A percentile compares a stretch with the other conserved stretches of the same genome.
Conservation (phyloP, 2,329 filamentous ascomycete genomes). For the Apiospora koreana region DNA sequence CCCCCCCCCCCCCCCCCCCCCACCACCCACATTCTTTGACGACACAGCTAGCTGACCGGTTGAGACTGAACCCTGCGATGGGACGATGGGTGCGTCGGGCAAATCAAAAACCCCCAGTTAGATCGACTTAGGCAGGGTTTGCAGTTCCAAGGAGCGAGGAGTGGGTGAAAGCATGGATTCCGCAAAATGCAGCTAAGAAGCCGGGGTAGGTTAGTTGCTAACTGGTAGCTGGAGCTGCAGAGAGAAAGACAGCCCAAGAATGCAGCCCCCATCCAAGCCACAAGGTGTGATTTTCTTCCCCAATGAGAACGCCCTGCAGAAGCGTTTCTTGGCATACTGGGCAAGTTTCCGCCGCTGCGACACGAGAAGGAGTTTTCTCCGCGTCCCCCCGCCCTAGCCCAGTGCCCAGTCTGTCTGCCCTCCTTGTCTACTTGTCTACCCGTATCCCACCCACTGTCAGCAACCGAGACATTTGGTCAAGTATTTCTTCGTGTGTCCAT, state of each 20-base stretch:
- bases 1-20: neutral
- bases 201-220: neutral
- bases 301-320: constrained; percentile 2
- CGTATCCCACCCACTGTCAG: neutral
- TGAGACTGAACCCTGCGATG: neutral
- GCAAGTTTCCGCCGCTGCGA: neutral
- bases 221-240: neutral
- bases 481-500: neutral
- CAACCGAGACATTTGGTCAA: neutral
- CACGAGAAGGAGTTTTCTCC: neutral
- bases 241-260: too few species aligned
- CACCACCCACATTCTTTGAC: neutral
- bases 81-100: neutral
- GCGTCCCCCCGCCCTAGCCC: neutral
- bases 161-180: neutral
- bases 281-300: neutral
- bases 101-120: too few species aligned
- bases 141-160: neutral
- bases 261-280: neutral
- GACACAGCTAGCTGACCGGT: neutral
- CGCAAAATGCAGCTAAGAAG: neutral
- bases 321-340: constrained; percentile 4
- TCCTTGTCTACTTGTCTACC: neutral
- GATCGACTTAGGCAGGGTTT: too few species aligned
- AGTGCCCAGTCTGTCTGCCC: neutral